A percentile compares a stretch with the other conserved stretches of the same genome.
phyloP scores from a whole-genome alignment of 2,329 filamentous ascomycete species.

The Emericellopsis cladophorae region DNA sequence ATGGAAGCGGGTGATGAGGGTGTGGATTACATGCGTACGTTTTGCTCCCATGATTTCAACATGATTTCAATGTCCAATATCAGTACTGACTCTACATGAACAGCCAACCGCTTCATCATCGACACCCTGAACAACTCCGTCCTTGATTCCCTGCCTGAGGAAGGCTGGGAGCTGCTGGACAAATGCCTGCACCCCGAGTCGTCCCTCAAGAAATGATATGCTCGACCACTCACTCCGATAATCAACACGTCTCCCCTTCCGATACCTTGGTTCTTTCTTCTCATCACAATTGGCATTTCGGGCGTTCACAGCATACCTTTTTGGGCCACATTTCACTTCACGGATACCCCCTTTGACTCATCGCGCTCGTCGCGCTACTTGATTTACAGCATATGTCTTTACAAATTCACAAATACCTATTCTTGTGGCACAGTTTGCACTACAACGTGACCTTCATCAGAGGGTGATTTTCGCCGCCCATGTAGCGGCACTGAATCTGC shows the following conservation, averaged over 20 bases:
- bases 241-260: background rate
- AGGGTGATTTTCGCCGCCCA: slow-evolving; percentile 29
- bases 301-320: too few species aligned
- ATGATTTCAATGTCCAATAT: too few species aligned
- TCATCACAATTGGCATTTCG: too few species aligned
- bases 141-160: slow-evolving; percentile 17
- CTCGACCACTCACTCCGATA: background rate
- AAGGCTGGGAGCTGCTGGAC: slow-evolving; percentile 21
- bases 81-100: slow-evolving; percentile 1
- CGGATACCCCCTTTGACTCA: background rate
- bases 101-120: slow-evolving; percentile 26
- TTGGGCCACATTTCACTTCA: too few species aligned
- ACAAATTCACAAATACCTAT: too few species aligned
- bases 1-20: slow-evolving; percentile 25
- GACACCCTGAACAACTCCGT: slow-evolving; percentile 25
- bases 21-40: slow-evolving; percentile 30
- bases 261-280: too few species aligned
- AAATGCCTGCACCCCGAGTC: slow-evolving; percentile 10
- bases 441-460: slow-evolving; percentile 16
- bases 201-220: background rate
- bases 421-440: too few species aligned
- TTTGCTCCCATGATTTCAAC: too few species aligned
- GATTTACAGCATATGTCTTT: background rate
- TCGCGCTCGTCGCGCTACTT: background rate
- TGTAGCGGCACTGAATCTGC: slow-evolving; percentile 52